Conservation (phyloP, 2,329 filamentous ascomycete species). For the Emergomyces orientalis region DNA sequence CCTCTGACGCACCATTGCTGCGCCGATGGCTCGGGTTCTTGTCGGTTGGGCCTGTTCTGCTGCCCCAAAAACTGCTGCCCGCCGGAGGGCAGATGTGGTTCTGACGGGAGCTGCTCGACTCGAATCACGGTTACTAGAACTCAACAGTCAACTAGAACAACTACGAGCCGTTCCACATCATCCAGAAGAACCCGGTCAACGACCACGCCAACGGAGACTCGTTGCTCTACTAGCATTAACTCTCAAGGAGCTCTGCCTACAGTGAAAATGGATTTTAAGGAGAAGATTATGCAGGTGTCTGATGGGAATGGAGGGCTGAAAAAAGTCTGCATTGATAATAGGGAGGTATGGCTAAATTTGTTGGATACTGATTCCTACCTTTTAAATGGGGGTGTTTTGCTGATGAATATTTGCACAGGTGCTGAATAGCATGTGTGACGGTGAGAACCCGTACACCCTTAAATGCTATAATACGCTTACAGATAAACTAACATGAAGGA, state of each 20-base stretch:
- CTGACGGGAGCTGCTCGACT: neutral
- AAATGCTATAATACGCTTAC: neutral
- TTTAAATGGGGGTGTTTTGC: neutral
- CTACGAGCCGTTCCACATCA: neutral
- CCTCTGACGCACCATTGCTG: neutral
- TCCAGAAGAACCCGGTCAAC: neutral
- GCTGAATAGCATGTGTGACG: neutral
- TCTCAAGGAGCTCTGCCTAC: neutral
- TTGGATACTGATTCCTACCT: neutral
- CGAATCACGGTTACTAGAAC: neutral
- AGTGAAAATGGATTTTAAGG: neutral
- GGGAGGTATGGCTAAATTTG: neutral
- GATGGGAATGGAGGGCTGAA: neutral
- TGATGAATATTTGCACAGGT: neutral
- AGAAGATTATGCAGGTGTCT: neutral
- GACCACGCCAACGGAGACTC: neutral
- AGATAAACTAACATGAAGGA: neutral
- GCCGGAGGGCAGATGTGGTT: neutral
- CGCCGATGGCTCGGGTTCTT: neutral
- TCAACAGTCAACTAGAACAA: neutral
- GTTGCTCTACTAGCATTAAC: neutral
- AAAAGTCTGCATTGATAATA: neutral
- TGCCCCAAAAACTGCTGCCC: neutral
- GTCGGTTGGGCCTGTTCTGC: neutral
- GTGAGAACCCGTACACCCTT: neutral